phyloP scores from a whole-genome alignment of 2,329 filamentous ascomycete genomes.

The Nothophaeocryptopus gaeumannii region DNA sequence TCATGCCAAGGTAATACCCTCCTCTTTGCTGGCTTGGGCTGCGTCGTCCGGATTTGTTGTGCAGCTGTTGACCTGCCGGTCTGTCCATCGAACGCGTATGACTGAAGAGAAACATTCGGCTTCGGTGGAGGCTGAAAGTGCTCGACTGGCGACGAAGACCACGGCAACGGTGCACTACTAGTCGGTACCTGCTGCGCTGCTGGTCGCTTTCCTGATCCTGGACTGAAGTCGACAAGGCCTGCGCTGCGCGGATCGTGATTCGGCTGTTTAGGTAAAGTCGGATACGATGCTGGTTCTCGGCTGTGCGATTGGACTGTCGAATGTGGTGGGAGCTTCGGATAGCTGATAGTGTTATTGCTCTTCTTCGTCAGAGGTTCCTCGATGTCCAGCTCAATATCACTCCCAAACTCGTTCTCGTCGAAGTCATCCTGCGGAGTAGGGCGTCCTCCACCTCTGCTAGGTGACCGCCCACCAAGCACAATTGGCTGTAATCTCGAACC shows the following conservation, averaged over 20 bases:
- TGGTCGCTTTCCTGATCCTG: constrained; percentile 29
- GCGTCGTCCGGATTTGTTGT: constrained; percentile 16
- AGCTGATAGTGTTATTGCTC: constrained; percentile 40
- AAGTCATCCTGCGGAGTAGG: constrained; percentile 44
- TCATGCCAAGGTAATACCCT: constrained; percentile 61
- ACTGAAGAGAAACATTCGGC: constrained; percentile 16
- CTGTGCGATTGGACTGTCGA: constrained; percentile 19
- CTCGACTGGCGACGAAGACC: constrained; percentile 57
- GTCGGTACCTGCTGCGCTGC: constrained; percentile 36
- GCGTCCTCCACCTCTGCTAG: constrained; percentile 13
- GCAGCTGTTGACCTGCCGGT: not conserved
- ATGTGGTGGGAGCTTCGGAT: constrained; percentile 40
- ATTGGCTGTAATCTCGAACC: constrained; percentile 32
- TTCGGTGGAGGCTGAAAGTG: constrained; percentile 34
- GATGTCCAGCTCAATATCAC: constrained; percentile 73
- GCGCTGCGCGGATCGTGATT: constrained; percentile 15
- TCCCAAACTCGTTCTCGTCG: constrained; percentile 80
- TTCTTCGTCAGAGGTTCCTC: constrained; percentile 56
- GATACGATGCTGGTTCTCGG: constrained; percentile 25
- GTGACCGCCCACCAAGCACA: constrained; percentile 41
- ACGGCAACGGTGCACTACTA: constrained; percentile 63
- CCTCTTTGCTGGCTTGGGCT: constrained; percentile 53
- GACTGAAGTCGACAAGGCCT: constrained; percentile 18
- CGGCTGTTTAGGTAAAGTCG: constrained; percentile 27
- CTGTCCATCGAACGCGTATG: constrained; percentile 18